Base-by-base conservation (phyloP, 768 basidiomycete species). In the Suillus lakei region DNA sequence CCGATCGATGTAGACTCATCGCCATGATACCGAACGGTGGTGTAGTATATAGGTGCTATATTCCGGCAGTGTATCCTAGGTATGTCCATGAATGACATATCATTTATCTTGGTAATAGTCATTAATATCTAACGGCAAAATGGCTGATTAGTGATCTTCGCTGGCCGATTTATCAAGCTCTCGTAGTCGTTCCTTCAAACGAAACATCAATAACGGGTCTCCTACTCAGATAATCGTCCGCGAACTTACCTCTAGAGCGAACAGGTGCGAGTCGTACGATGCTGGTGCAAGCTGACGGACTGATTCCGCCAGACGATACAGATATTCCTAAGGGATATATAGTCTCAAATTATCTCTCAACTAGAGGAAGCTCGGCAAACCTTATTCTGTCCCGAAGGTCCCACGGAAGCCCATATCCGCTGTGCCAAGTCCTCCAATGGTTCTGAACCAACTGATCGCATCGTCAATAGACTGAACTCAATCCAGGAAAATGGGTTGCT, bases 341-440 rank as follows among this genome's bases (percentile, higher is more conserved):
- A 26, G 21, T 18, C 18, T 54, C 8, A 60, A 36, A n/a, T 32
- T 38, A 7, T 30, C 21, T 55, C 23, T 34, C 5, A 26, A 23
- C 1, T 38, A 26, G 5, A 23, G 10, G n/a, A 58, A 15, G 15
- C n/a, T 18, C 18, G 30, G 21, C 21, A 23, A n/a, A 10, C 95
- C 82, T 95, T 96, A 81, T 99, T 99, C 3, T 81, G 85, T 0
- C 96, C 96, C 0, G 96, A 98, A 0, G 96, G 95, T 1, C 96
- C 96, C 0, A 87, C 83, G 0, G 91, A 89, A 30, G 77, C 76
- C 85, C 88, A 91, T 59, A 99, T 97, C 4, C 81, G 81, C 38
- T 84, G 71, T 0, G 94, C 88, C 5, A 96, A 85, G 3, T 70
- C 63, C 44, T 88, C 85, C n/a, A 95, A 78, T 0, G 91, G 88